phyloP scores from a whole-genome alignment of 1,284 basidiomycete genomes.

The Puccinia hordei region DNA sequence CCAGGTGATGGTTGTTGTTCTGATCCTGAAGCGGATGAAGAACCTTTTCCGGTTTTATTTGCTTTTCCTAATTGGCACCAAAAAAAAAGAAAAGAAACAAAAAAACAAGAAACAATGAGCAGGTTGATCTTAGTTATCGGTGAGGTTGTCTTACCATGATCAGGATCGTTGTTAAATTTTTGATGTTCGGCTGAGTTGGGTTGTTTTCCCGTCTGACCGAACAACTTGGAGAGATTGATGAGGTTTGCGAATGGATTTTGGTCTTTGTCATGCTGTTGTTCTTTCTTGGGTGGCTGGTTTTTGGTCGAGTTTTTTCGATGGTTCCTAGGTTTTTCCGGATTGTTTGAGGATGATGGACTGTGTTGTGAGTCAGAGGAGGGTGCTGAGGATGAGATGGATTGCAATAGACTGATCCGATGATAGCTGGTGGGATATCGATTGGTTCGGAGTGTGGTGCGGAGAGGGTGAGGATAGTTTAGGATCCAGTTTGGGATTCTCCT shows the following conservation, averaged over 20 bases:
- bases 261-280: slow-evolving; percentile 1
- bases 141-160: slow-evolving; percentile 14
- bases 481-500: slow-evolving; percentile 8
- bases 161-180: slow-evolving; percentile 3
- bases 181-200: neutral
- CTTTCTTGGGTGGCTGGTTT: slow-evolving; percentile 28
- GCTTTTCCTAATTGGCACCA: neutral
- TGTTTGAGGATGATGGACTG: neutral
- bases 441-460: neutral
- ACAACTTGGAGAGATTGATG: slow-evolving; percentile 29
- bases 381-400: slow-evolving; percentile 9
- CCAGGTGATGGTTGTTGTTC: slow-evolving; percentile 16
- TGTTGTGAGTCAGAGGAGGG: neutral
- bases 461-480: neutral
- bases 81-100: neutral
- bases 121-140: neutral
- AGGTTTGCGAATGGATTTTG: slow-evolving; percentile 28
- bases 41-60: slow-evolving; percentile 8
- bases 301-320: neutral
- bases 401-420: neutral
- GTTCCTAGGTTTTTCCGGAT: neutral
- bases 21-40: slow-evolving; percentile 8
- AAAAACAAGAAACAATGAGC: neutral
- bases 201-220: neutral
- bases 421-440: neutral